Evolutionary conservation across 305 asterid species (phyloP).

Genomic region (Fraxinus albicans): DNA sequence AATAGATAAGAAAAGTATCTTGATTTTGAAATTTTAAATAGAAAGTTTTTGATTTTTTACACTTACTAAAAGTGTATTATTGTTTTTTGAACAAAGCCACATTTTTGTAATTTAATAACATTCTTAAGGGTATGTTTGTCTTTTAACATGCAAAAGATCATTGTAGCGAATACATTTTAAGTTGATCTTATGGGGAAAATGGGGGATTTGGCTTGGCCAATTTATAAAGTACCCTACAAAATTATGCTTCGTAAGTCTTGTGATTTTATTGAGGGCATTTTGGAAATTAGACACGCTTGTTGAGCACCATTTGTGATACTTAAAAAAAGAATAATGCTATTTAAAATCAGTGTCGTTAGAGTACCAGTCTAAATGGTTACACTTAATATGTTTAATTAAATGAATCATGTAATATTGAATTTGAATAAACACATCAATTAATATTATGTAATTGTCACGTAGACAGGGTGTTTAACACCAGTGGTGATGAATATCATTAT

Average conservation of each 20-base stretch:
- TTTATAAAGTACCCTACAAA: neutral
- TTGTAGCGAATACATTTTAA: neutral
- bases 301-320: neutral
- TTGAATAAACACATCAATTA: too few species aligned
- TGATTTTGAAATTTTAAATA: neutral
- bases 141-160: neutral
- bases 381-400: too few species aligned
- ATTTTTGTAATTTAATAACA: too few species aligned
- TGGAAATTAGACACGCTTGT: neutral
- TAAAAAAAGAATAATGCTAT: too few species aligned
- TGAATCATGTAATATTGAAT: too few species aligned
- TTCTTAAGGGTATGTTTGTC: neutral
- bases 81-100: neutral
- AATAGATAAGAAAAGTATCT: neutral
- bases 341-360: too few species aligned
- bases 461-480: too few species aligned
- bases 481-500: too few species aligned
- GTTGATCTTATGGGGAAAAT: too few species aligned
- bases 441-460: too few species aligned
- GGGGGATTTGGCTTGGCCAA: neutral
- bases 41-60: neutral
- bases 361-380: too few species aligned
- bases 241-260: neutral
- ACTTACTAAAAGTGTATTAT: neutral
- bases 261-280: neutral